Base-by-base conservation (phyloP, 371 early-diverging fungal genomes). In the Mucor piriformis region DNA sequence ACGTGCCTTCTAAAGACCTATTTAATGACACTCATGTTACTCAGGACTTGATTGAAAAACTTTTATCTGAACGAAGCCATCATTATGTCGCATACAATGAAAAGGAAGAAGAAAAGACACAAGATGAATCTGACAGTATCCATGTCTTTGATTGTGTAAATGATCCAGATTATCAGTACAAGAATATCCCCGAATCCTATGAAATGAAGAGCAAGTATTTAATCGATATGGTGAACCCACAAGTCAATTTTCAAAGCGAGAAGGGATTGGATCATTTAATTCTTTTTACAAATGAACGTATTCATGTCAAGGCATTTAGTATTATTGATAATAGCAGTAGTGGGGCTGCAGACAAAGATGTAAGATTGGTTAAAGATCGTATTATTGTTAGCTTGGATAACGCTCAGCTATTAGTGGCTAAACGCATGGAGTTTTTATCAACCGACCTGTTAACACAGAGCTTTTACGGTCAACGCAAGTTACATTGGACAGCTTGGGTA, bases 401-500 rank as follows among this genome's bases (percentile, higher is more conserved):
- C 42, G 84, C 91, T 15, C 92, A 93, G 27, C 74, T 90, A 16
- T 84, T 90, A 54, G 83, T 85, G 8, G 86, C 81, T n/a, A 67
- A 73, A 43, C 64, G 72, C n/a, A 29, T 60, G 2, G 46, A 51
- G 7, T 12, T 44, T 15, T 27, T 20, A 0, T 18, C 58, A 0
- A 40, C 12, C 13, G 34, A 65, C 65, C 12, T 83, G 77, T 61
- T 73, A 5, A 52, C 76, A 1, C 76, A 72, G n/a, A 76, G 74
- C 37, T 70, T 73, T 47, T 76, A 78, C 66, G 84, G 80, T 46
- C 61, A 65, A 27, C 70, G 63, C 3, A 72, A 61, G 15, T 65
- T 77, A 3, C 79, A 86, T 48, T 93, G 94, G 93, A 88, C 92
- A 0, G 77, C 87, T 0, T 95, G 95, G 95, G 80, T 91, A 6